Percentiles rank a stretch among this genome's conserved stretches.
Evolutionary conservation across 202 grass and related monocot genomes (phyloP).

Genomic region (Schoenoplectus triqueter): DNA sequence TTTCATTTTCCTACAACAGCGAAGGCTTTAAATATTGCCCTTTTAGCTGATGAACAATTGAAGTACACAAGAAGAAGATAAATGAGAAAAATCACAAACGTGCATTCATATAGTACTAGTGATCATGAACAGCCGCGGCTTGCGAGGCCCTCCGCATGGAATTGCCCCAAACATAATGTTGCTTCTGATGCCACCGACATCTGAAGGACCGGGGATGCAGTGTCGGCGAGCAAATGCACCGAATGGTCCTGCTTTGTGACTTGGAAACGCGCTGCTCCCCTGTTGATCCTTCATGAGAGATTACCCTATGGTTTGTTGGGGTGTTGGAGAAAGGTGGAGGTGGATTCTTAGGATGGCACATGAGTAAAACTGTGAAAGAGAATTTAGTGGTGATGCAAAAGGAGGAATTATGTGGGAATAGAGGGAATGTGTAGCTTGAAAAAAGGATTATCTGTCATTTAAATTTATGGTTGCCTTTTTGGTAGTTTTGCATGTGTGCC

Average conservation of each 20-base stretch:
- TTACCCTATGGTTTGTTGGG: conserved; percentile 17
- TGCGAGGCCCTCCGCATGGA: conserved; percentile 37
- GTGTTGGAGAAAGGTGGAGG: conserved; percentile 53
- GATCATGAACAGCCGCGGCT: conserved; percentile 20
- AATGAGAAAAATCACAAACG: conserved; percentile 13
- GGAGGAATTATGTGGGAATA: conserved; percentile 23
- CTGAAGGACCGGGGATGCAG: conserved; percentile 65
- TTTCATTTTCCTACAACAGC: background rate
- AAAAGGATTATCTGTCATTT: background rate
- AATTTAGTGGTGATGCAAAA: conserved; percentile 30
- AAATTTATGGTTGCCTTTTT: conserved; percentile 27
- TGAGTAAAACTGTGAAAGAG: background rate
- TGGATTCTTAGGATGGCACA: conserved; percentile 71
- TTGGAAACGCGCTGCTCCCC: background rate
- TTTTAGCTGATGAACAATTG: background rate
- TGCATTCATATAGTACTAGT: background rate
- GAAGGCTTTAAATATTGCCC: conserved; percentile 15
- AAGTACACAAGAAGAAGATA: conserved; percentile 20
- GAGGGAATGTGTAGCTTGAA: conserved; percentile 28
- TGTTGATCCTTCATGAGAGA: conserved; percentile 18
- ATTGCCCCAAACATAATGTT: conserved; percentile 37
- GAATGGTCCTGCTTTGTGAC: conserved; percentile 18
- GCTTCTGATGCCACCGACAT: conserved; percentile 59
- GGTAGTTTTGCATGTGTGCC: conserved; percentile 11
- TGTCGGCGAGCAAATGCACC: conserved; percentile 76